Evolutionary conservation across 2,329 filamentous ascomycete species (phyloP), one percentile per base, ranked within the genome.

Genomic region (Paecilomyces sp.): DNA sequence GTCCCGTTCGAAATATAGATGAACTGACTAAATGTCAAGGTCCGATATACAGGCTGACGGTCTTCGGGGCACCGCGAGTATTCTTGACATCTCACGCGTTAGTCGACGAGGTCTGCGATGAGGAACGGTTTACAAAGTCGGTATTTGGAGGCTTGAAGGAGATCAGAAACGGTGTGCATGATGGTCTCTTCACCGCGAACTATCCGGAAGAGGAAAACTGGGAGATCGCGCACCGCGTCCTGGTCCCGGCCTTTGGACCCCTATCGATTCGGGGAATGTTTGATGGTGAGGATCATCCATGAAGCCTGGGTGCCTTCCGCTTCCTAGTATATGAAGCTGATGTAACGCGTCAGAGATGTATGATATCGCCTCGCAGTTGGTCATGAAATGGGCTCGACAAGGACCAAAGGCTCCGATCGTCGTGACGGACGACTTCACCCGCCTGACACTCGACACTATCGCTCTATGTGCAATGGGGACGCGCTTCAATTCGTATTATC

Each of bases 401-500:
- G 88, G 88, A 0, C 75, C 84, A 1, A 71, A 78, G 1, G 70
- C 80, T 53, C 76, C 81, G 9, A 88, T 92, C 60, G 75, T 80
- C 53, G 83, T 84, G 0, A 81, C 83, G 0, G 85, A 88, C 18
- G 87, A 90, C 70, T 89, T 90, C 63, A 90, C 88, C 2, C 82
- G 88, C n/a, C 75, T 91, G 33, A 85, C 88, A 0, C 80, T 92
- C 2, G 89, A 92, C 68, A 88, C 88, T 0, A 80, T 92, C 8
- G 87, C 86, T 1, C 79, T 92, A 30, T 88, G 87, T 70, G 79
- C 84, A n/a, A 88, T 90, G 85, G 83, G 83, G 41, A 88, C 81
- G 61, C 85, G 88, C 18, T 91, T 91, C 79, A 91, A 91, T 73
- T 87, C 84, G 1, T 91, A 87, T 72, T 92, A 91, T 68, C 79